Evolutionary conservation across 2,329 filamentous ascomycete genomes (phyloP), one percentile per base, ranked within the genome.

Genomic region (Macrophomina phaseolina): DNA sequence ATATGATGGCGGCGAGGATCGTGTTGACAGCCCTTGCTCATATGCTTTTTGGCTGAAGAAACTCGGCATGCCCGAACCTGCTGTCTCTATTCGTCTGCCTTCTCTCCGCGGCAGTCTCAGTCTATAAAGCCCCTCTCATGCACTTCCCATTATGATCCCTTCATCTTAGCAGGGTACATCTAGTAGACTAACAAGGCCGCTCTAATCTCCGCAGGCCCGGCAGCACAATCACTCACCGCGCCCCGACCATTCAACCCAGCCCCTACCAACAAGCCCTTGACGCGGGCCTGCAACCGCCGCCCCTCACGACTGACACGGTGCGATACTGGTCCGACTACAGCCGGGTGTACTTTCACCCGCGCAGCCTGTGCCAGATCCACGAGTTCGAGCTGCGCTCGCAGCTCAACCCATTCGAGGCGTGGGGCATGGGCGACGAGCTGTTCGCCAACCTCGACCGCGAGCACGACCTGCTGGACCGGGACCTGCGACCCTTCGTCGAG

Each of bases 321-420:
- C 88, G 93, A 64, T 98, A 95, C 81, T 99, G 95, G 94, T 97
- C 93, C 38, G 95, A 99, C 78, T 98, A 93, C 79, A 96, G 92
- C 71, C 88, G 93, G 32, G 87, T 95, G n/a, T 99, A 89, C 79
- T 97, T 91, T 76, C 94, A 98, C 76, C 95, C 95, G 8, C 88
- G 87, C 65, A 97, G 93, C 12, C 87, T 97, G 64, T 85, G 97
- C 9, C 94, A 97, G 75, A 83, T 98, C 30, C 91, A 91, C 75
- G 93, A 97, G 74, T 96, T 92, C 74, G 92, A 96, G 76, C 83
- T 97, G 42, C 89, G 91, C 75, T 94, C 93, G 3, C 85, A 87
- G 52, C 82, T 94, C 34, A 90, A 90, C 84, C 92, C 94, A 0
- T 97, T 97, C 73, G 91, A 95, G 76, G 89, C 88, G 67, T 95